Evolutionary conservation across 2,329 filamentous ascomycete species (phyloP).

Genomic region (Neonectria sp.): DNA sequence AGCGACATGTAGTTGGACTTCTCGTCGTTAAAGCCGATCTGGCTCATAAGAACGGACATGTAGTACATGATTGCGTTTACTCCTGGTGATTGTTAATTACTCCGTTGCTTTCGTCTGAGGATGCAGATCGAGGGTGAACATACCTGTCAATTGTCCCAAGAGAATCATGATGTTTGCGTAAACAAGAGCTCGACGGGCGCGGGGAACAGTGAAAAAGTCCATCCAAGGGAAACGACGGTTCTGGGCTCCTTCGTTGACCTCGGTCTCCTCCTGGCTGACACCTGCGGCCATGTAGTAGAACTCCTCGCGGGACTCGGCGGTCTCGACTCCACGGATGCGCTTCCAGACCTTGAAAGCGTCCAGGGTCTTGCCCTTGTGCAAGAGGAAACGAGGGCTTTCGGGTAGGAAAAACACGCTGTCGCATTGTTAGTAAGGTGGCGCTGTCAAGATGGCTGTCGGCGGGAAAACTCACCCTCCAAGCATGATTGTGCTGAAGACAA

Average conservation of each 20-base stretch:
- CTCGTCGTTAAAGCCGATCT: constrained; percentile 76
- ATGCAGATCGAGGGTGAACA: no score
- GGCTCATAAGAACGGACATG: constrained; percentile 77
- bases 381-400: constrained; percentile 77
- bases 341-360: constrained; percentile 77
- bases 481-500: constrained; percentile 73
- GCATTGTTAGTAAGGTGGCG: not conserved
- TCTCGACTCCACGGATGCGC: constrained; percentile 74
- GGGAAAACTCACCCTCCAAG: constrained; percentile 49
- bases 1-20: constrained; percentile 82
- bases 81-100: not conserved
- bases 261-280: constrained; percentile 70
- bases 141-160: constrained; percentile 78
- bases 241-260: constrained; percentile 64
- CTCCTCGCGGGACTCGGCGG: constrained; percentile 73
- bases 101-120: not conserved
- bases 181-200: constrained; percentile 75
- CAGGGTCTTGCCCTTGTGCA: constrained; percentile 72
- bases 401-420: constrained; percentile 80
- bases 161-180: constrained; percentile 81
- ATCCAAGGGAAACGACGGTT: constrained; percentile 77
- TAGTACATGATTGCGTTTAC: constrained; percentile 79
- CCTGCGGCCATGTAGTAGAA: constrained; percentile 81
- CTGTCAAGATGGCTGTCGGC: constrained; percentile 66
- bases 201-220: constrained; percentile 80